phyloP scores from a whole-genome alignment of 192 early-diverging fungal species.

The Mortierella hygrophila region DNA sequence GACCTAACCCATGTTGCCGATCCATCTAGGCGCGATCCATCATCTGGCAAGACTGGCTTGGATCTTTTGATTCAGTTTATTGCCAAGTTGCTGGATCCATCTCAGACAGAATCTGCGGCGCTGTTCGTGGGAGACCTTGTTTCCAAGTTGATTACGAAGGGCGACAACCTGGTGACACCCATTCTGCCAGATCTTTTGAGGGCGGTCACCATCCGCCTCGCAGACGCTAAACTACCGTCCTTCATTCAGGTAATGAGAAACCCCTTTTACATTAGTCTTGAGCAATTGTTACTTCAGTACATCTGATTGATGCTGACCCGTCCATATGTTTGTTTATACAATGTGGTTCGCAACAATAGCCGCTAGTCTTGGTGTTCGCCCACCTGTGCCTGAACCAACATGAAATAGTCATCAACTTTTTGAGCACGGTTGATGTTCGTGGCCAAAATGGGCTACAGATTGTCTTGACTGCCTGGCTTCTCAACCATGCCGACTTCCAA shows the following conservation, averaged over 20 bases:
- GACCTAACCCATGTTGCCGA: not conserved
- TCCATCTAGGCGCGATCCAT: constrained; percentile 43
- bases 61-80: constrained; percentile 86
- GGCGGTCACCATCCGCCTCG: constrained; percentile 78
- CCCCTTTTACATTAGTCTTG: not conserved
- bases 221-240: constrained; percentile 76
- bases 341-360: constrained; percentile 48
- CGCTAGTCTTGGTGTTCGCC: constrained; percentile 88
- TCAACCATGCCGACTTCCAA: constrained; percentile 81
- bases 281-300: not conserved
- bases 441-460: constrained; percentile 78
- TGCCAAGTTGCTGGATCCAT: constrained; percentile 79
- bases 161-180: constrained; percentile 65
- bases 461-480: constrained; percentile 83
- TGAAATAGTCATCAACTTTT: constrained; percentile 77
- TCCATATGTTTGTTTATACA: not conserved
- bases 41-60: constrained; percentile 70
- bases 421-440: constrained; percentile 67
- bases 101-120: constrained; percentile 79
- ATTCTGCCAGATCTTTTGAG: constrained; percentile 83
- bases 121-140: constrained; percentile 92
- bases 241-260: constrained; percentile 76
- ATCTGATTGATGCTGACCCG: no score
- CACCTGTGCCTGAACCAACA: constrained; percentile 81
- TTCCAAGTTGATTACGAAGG: constrained; percentile 84